phyloP scores from a whole-genome alignment of 1,284 basidiomycete species.

The Trametes versicolor region DNA sequence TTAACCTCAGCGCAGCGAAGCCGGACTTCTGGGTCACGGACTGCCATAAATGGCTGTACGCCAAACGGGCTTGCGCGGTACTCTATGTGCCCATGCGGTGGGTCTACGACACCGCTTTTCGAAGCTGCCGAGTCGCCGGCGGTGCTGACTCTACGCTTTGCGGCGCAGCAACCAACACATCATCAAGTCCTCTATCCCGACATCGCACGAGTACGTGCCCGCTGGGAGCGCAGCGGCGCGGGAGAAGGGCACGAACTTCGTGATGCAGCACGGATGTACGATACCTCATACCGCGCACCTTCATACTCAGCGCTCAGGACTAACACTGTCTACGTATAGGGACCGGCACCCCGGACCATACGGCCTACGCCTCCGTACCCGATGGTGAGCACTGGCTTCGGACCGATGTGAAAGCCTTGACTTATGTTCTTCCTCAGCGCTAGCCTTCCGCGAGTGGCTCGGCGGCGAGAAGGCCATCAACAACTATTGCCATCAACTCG shows the following conservation, averaged over 20 bases:
- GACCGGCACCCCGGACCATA: conserved; percentile 75
- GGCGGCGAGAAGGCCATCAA: conserved; percentile 90
- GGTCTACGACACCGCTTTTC: not conserved
- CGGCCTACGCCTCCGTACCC: conserved; percentile 61
- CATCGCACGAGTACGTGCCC: conserved; percentile 67
- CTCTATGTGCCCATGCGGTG: conserved; percentile 84
- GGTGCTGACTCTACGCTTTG: not conserved
- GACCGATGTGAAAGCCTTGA: too few species aligned
- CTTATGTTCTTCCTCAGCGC: conserved; percentile 51
- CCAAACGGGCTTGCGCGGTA: conserved; percentile 76
- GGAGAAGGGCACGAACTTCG: conserved; percentile 55
- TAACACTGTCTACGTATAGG: conserved; percentile 51
- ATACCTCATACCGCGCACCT: not conserved
- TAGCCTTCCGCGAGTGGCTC: conserved; percentile 82
- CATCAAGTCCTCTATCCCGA: conserved; percentile 81
- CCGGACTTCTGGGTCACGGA: conserved; percentile 89
- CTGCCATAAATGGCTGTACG: conserved; percentile 87
- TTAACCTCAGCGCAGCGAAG: conserved; percentile 66
- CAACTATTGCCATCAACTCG: conserved; percentile 79
- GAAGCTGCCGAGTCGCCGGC: too few species aligned
- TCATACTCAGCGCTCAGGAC: not conserved
- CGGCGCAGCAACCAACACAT: conserved; percentile 76
- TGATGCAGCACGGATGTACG: conserved; percentile 69
- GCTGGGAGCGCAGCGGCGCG: conserved; percentile 40
- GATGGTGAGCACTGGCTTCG: conserved; percentile 52